phyloP scores from a whole-genome alignment of 306 rosid genomes.

The Dryas alaskensis region DNA sequence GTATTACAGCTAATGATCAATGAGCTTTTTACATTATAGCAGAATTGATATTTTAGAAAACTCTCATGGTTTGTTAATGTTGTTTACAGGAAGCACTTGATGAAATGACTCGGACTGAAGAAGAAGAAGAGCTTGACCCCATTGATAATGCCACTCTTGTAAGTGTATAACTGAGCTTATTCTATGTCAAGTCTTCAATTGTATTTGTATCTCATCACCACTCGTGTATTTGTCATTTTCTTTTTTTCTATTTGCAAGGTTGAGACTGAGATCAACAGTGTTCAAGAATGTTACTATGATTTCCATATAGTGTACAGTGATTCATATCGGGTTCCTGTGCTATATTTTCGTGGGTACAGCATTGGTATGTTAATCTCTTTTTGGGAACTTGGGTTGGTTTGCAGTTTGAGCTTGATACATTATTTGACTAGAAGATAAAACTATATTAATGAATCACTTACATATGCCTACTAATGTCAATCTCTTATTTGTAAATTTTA shows the following conservation, averaged over 20 bases:
- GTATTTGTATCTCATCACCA: neutral
- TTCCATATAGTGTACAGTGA: slow-evolving; percentile 69
- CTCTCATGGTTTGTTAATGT: neutral
- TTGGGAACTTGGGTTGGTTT: neutral
- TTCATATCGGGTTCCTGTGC: slow-evolving; percentile 72
- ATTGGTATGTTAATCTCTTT: slow-evolving; percentile 47
- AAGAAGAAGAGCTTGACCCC: slow-evolving; percentile 46
- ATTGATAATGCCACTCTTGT: slow-evolving; percentile 65
- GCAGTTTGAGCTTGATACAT: too few relatives aligned
- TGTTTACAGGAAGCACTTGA: slow-evolving; percentile 34
- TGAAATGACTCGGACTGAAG: slow-evolving; percentile 19
- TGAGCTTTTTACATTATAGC: neutral
- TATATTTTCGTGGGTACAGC: slow-evolving; percentile 62
- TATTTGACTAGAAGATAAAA: too few relatives aligned
- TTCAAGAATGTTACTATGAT: slow-evolving; percentile 51
- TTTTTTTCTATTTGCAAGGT: slow-evolving; percentile 40
- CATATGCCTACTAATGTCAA: neutral
- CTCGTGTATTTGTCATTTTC: slow-evolving; percentile 1
- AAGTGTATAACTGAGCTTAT: slow-evolving; percentile 13
- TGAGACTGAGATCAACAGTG: slow-evolving; percentile 27
- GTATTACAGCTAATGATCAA: slow-evolving; percentile 26
- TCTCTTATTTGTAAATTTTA: neutral
- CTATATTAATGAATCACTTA: neutral
- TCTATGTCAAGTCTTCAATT: neutral
- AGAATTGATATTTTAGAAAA: slow-evolving; percentile 8